Evolutionary conservation across 192 early-diverging fungal species (phyloP).

Genomic region (Chytriomyces sp.): DNA sequence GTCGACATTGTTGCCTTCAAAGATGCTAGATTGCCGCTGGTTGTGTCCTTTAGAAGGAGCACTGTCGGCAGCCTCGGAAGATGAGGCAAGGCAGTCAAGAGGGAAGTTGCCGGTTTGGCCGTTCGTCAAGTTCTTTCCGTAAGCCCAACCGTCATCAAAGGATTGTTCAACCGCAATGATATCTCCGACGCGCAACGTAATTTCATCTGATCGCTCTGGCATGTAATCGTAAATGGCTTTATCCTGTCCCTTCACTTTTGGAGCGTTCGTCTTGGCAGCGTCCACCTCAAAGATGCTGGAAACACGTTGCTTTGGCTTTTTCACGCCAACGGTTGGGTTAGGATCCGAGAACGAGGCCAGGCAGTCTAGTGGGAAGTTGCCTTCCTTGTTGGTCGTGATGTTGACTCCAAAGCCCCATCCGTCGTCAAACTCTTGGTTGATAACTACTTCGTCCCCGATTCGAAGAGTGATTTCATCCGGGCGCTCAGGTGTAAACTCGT

Average conservation of each 20-base stretch:
- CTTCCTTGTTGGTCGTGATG: constrained; percentile 8
- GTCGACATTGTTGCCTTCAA: background rate
- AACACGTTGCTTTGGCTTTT: constrained; percentile 3
- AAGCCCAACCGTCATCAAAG: constrained; percentile 25
- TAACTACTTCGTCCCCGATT: constrained; percentile 7
- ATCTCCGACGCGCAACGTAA: constrained; percentile 13
- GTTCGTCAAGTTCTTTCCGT: constrained; percentile 20
- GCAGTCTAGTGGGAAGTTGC: constrained; percentile 21
- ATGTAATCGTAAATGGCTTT: constrained; percentile 10
- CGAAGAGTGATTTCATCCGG: constrained; percentile 12
- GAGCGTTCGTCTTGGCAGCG: background rate
- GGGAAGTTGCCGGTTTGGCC: background rate
- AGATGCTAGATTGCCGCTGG: background rate
- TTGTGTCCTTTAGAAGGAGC: background rate
- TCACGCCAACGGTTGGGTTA: background rate
- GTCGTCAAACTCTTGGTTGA: constrained; percentile 15
- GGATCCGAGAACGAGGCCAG: constrained; percentile 1
- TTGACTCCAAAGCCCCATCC: constrained; percentile 18
- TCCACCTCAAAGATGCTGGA: constrained; percentile 7
- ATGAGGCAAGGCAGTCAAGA: background rate
- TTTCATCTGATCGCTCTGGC: constrained; percentile 15
- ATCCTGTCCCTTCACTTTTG: background rate
- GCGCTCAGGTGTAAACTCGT: constrained; percentile 8
- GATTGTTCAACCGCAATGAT: background rate
- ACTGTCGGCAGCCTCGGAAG: background rate